Conservation (phyloP, 2,329 filamentous ascomycete species). For the Alternaria longipes region DNA sequence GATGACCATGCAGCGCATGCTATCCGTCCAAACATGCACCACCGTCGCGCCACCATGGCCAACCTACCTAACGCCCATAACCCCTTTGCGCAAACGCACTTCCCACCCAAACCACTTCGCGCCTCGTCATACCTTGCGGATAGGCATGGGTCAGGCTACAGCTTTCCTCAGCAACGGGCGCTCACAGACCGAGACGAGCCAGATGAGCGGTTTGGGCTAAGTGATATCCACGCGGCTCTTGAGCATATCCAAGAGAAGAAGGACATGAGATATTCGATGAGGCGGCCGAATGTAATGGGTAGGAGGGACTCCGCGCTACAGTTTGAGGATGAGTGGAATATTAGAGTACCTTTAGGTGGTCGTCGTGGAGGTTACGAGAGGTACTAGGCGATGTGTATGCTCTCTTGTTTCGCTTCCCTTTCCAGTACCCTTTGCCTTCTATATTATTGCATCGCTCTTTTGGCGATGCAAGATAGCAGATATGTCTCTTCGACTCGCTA, state of each 20-base stretch:
- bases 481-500: background rate
- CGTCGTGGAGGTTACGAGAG: background rate
- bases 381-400: background rate
- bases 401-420: background rate
- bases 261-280: background rate
- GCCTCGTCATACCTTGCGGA: conserved; percentile 15
- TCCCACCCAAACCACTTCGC: conserved; percentile 21
- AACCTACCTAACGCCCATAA: conserved; percentile 4
- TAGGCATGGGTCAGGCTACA: conserved; percentile 8
- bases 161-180: background rate
- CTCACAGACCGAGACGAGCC: background rate
- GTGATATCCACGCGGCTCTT: conserved; percentile 12
- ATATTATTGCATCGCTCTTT: background rate
- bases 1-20: conserved; percentile 14
- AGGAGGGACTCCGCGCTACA: conserved; percentile 2
- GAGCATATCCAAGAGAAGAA: conserved; percentile 15
- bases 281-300: background rate
- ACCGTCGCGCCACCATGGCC: conserved; percentile 26
- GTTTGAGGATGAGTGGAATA: conserved; percentile 18
- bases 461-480: background rate
- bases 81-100: conserved; percentile 13
- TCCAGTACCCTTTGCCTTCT: background rate
- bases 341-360: background rate
- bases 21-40: conserved; percentile 7
- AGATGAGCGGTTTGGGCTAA: conserved; percentile 1